Base-by-base conservation (phyloP, 345 rosid genomes). In the Arabis alpina region DNA sequence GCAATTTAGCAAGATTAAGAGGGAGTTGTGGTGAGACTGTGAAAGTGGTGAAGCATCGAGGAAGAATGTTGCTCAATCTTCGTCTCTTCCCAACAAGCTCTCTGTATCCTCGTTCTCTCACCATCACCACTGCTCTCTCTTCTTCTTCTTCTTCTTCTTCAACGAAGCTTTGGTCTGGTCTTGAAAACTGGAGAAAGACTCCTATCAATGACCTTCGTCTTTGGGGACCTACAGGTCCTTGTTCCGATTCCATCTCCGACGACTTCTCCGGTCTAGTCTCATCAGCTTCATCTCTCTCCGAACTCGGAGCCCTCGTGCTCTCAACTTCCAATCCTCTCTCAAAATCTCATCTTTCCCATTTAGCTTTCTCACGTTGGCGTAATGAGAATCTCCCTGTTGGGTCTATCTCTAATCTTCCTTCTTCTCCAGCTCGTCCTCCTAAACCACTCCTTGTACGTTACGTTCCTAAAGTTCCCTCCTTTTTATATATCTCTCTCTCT, bases 271-370 rank as follows among this genome's bases (percentile, higher is more conserved):
- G 40, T 16, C 50, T 56, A 1, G 75, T 81, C 8, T 81, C 68
- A 2, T 73, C 81, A n/a, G 90, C 93, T 14, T 77, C 91, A 41
- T 93, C 96, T 70, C 91, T 89, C 62, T 83, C 98, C 0, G 96
- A 87, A 63, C 90, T 93, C 37, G 96, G 97, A 48, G 82, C 97
- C 28, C 69, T 91, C 54, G 89, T 93, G 9, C 96, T 93, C 75
- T 81, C 93, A 69, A 85, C 96, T 8, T 4, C 75, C 8, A 91
- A 86, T 67, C 95, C 96, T 60, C 75, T 80, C 43, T 37, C 82
- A 24, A 94, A 88, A 73, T 87, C 96, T 19, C 80, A 79, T 67
- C 82, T 91, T 61, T 89, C 94, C 28, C 96, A 91, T 65, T 72
- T 85, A 61, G 97, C 96, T 61, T 87, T 85, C 87, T 84, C 92